Base-by-base conservation (phyloP, 2,329 filamentous ascomycete species). In the Elsinoe ampelina region DNA sequence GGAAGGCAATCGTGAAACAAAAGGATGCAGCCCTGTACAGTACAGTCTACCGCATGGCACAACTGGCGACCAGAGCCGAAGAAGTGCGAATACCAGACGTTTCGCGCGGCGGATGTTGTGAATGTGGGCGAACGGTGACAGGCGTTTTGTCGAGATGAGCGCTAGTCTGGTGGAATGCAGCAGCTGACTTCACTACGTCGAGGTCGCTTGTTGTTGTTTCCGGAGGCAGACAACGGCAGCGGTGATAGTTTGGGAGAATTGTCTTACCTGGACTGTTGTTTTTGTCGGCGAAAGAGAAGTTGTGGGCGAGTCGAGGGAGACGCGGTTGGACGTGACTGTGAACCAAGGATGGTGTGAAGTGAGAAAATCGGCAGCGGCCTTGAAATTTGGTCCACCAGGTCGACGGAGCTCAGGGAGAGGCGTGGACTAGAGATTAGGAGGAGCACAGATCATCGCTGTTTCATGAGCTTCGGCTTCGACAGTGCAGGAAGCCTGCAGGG, bases 371-470 rank as follows among this genome's bases (percentile, higher is more conserved):
- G 32, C 48, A 34, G 48, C 32, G 17, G 26, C 19, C 20, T 35
- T 52, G 34, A 52, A 52, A 52, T 36, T 52, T 52, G 48, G 48
- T 52, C 48, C 48, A 39, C 48, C 34, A 52, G 48, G 34, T 52
- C 48, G 48, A 36, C 48, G 47, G 47, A 51, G 30, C 30, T 52
- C 34, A 52, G 48, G 48, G 48, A 51, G 47, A 52, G 48, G 48
- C 48, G 32, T 52, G 26, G 8, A 39, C 48, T 52, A 52, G 48
- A 52, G 34, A 52, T 36, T 52, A 52, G 48, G 48, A 26, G 32
- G 32, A 36, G 48, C 48, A 52, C 48, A 39, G 48, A 52, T 52
- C 48, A 52, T 32, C 34, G 17, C 41, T 52, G 48, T 52, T 52
- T 52, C 48, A 52, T 17, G 48, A 52, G 48, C 48, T 52, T 52